These are phyloP conservation scores for Colletotrichum viniferum DNA, from an alignment of 2,329 filamentous ascomycete species.

Conservation along the genomic window DNA sequence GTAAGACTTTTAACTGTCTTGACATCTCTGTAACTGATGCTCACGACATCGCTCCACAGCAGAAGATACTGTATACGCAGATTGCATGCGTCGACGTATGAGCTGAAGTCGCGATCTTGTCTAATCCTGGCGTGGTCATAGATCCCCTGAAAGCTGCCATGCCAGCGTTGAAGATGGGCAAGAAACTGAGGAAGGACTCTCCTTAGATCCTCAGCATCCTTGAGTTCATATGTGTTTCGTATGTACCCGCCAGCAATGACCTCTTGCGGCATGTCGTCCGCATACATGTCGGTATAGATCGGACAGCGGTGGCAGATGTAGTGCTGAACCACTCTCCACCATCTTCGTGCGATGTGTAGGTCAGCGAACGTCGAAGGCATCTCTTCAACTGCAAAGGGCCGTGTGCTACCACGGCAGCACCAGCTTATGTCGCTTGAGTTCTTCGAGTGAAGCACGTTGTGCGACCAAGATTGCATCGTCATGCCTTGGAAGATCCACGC, in stretches of 20 bases:
- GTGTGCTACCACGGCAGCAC: slow-evolving; percentile 26
- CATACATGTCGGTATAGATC: slow-evolving; percentile 29
- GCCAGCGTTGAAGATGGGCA: slow-evolving; percentile 45
- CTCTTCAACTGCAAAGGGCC: slow-evolving; percentile 34
- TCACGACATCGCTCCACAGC: slow-evolving; percentile 40
- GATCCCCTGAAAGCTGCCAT: slow-evolving; percentile 39
- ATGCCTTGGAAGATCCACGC: slow-evolving; percentile 17
- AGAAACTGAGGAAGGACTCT: slow-evolving; percentile 40
- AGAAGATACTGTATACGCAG: slow-evolving; percentile 47
- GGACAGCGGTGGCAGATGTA: slow-evolving; percentile 41
- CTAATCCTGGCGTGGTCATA: slow-evolving; percentile 31
- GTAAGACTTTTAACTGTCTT: slow-evolving; percentile 39
- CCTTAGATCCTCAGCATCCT: slow-evolving; percentile 31
- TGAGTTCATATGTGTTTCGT: slow-evolving; percentile 29
- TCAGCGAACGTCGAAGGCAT: slow-evolving; percentile 35
- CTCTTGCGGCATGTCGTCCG: slow-evolving; percentile 25
- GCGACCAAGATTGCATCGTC: slow-evolving; percentile 17
- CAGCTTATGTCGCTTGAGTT: neutral
- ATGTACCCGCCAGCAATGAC: slow-evolving; percentile 33
- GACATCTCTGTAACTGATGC: slow-evolving; percentile 40
- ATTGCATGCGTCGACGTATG: slow-evolving; percentile 42
- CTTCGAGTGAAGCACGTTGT: slow-evolving; percentile 3
- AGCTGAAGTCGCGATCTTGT: slow-evolving; percentile 21
- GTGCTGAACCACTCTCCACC: slow-evolving; percentile 42
- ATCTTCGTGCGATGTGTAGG: slow-evolving; percentile 37